Percentiles rank a stretch among this genome's conserved stretches.
Conservation (phyloP, 108 stramenopile species). For the Licmophora abbreviata region DNA sequence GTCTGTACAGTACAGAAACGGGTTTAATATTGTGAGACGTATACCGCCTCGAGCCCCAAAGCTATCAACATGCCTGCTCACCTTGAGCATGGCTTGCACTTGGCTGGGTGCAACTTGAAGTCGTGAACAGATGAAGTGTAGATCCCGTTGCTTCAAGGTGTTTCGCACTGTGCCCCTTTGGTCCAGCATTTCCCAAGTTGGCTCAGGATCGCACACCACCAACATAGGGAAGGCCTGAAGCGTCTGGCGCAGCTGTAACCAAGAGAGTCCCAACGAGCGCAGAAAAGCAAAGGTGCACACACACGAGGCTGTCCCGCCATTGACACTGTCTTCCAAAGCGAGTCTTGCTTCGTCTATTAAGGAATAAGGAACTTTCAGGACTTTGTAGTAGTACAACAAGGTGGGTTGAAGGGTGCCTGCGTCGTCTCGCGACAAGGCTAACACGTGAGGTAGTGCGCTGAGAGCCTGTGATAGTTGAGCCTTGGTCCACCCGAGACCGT, state of each 20-base stretch:
- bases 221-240: slow-evolving; percentile 22
- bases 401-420: slow-evolving; percentile 19
- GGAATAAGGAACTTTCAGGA: slow-evolving; percentile 14
- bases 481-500: slow-evolving; percentile 37
- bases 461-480: slow-evolving; percentile 25
- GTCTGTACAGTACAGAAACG: not conserved
- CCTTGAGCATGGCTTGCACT: slow-evolving; percentile 28
- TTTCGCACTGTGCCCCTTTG: slow-evolving; percentile 12
- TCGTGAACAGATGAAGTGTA: slow-evolving; percentile 35
- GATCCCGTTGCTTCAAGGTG: slow-evolving; percentile 12
- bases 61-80: not conserved
- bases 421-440: slow-evolving; percentile 29
- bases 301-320: slow-evolving; percentile 24
- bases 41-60: not conserved
- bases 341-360: slow-evolving; percentile 22
- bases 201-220: slow-evolving; percentile 30
- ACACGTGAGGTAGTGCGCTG: slow-evolving; percentile 32
- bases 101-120: slow-evolving; percentile 27
- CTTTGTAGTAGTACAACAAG: slow-evolving; percentile 21
- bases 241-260: slow-evolving; percentile 28
- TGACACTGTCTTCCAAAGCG: slow-evolving; percentile 19
- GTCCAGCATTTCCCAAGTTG: slow-evolving; percentile 32
- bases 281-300: slow-evolving; percentile 31
- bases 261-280: slow-evolving; percentile 22
- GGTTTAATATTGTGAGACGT: not conserved